These are phyloP conservation scores for Salvia splendens DNA, from an alignment of 257 asterid genomes.

Conservation along the genomic window DNA sequence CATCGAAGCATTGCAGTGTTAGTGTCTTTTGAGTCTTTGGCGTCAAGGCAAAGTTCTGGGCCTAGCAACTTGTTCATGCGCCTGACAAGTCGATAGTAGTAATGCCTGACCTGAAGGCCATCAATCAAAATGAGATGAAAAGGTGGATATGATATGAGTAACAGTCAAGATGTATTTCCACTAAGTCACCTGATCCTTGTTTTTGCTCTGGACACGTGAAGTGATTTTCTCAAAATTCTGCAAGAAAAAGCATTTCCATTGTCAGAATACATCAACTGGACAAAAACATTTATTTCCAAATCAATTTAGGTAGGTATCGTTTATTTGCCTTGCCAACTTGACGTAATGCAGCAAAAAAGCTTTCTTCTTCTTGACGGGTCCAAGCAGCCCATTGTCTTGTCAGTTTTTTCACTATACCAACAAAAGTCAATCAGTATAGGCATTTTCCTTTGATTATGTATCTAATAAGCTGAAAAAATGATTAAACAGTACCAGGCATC, in stretches of 20 bases:
- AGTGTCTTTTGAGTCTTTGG: conserved; percentile 91
- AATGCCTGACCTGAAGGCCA: conserved; percentile 80
- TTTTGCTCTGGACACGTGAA: conserved; percentile 91
- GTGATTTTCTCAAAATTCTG: conserved; percentile 98
- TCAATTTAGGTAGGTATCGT: conserved; percentile 29
- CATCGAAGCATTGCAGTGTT: conserved; percentile 99
- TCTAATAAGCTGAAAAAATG: conserved; percentile 21
- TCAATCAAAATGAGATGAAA: conserved; percentile 27
- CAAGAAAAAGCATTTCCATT: conserved; percentile 19
- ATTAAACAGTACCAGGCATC: conserved; percentile 52
- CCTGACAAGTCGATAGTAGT: conserved; percentile 95
- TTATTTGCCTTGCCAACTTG: conserved; percentile 93
- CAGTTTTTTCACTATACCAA: conserved; percentile 62
- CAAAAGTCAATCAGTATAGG: conserved; percentile 26
- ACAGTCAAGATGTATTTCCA: conserved; percentile 20
- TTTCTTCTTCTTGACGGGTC: conserved; percentile 99
- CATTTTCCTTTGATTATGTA: conserved; percentile 18
- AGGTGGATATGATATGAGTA: conserved; percentile 14
- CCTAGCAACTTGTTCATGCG: conserved; percentile 98
- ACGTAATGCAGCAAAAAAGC: conserved; percentile 88
- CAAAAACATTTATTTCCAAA: conserved; percentile 10
- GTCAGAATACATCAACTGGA: conserved; percentile 29
- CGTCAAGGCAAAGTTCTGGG: conserved; percentile 92
- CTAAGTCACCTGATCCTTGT: conserved; percentile 84
- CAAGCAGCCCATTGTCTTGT: conserved; percentile 99